Evolutionary conservation across 177 flowering plant species (phyloP), one percentile per base, ranked within the genome.

Genomic region (Vitis hybrid): DNA sequence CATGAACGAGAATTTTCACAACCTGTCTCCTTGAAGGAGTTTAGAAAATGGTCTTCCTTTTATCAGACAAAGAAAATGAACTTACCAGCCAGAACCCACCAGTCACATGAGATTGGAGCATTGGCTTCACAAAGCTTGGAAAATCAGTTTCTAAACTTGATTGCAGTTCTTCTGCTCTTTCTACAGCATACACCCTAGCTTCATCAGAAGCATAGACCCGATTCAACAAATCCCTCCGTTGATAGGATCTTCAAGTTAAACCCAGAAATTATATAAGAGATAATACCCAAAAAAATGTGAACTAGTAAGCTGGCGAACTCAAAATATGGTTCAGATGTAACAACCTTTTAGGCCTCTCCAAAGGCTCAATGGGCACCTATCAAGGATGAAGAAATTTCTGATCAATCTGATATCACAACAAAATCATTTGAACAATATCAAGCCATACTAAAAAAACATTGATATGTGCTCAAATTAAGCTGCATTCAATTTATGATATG

Each of bases 1-100:
- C 45, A 39, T 39, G 45, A 39, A 39, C 45, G 8, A 39, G 6
- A 7, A 39, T 39, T 39, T 39, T 34, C 45, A 0, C 2, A 22
- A 22, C 26, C 45, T 6, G 45, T 34, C 45, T 34, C 45, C 45
- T 34, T 5, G 45, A 34, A 34, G 45, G 45, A 34, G 0, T 34
- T 34, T 31, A 31, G 5, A 52, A 13, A 52, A 52, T 15, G 13
- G 1, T 5, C 22, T 14, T 15, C 64, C 2, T 7, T 26, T 15
- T 2, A 3, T 15, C 26, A 13, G 16, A 70, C 11, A 34, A 62
- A 12, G 45, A 39, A 26, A 20, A 70, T 3, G 54, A 59, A 39
- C 75, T 76, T 71, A 86, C 90, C 85, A 86, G 79, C 90, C 90
- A 86, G 70, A 82, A 86, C 5, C 90, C 84, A 15, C 85, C 80